phyloP scores from a whole-genome alignment of 176 grass and related monocot genomes.

The Triticum aestivum region IWGSC_CS_RefSeq_v2.1 NC_057798.1:3166059-3166558 shows the following conservation, averaged over 20 bases:
- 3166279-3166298: neutral
- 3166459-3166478: neutral
- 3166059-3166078: too few relatives aligned
- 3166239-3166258: neutral
- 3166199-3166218: neutral
- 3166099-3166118: too few relatives aligned
- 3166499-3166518: neutral
- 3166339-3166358: neutral
- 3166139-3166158: too few relatives aligned
- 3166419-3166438: neutral
- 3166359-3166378: slow-evolving; percentile 16
- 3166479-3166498: neutral
- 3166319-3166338: neutral
- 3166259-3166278: slow-evolving; percentile 22
- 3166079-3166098: too few relatives aligned
- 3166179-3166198: neutral
- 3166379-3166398: neutral
- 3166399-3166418: neutral
- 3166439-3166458: neutral
- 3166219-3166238: neutral
- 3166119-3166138: too few relatives aligned
- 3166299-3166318: neutral
- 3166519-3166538: neutral
- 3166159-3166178: too few relatives aligned
- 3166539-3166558: neutral